Conservation (phyloP, 331 rosid genomes). For the Prunus yedoensis region DNA sequence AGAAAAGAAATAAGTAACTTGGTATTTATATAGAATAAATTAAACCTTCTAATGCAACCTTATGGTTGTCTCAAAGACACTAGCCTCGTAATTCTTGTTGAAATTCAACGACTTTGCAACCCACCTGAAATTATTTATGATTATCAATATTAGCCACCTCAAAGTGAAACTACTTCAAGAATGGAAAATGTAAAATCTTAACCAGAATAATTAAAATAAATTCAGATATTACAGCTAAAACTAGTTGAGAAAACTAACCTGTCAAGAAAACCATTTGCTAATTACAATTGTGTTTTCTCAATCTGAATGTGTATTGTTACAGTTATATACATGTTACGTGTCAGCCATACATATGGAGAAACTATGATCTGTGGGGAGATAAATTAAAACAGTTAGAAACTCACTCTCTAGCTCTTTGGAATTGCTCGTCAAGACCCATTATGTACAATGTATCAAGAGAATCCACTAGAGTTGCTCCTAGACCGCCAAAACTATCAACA, state of each 20-base stretch:
- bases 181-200: not conserved
- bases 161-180: not conserved
- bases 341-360: not conserved
- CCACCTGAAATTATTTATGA: slow-evolving; percentile 62
- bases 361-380: not conserved
- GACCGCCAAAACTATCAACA: slow-evolving; percentile 92
- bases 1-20: slow-evolving; percentile 2
- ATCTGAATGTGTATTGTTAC: not conserved
- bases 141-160: not conserved
- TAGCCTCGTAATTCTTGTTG: slow-evolving; percentile 90
- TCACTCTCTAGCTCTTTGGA: slow-evolving; percentile 88
- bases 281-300: not conserved
- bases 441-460: slow-evolving; percentile 90
- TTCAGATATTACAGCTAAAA: not conserved
- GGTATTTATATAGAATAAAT: slow-evolving; percentile 9
- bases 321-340: not conserved
- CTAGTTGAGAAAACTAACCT: not conserved
- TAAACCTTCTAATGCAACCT: slow-evolving; percentile 95
- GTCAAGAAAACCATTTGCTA: not conserved
- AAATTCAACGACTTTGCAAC: slow-evolving; percentile 77
- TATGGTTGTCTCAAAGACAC: slow-evolving; percentile 99
- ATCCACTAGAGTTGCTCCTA: slow-evolving; percentile 94
- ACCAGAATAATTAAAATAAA: not conserved
- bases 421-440: slow-evolving; percentile 93
- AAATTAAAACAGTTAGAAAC: slow-evolving; percentile 14